Base-by-base conservation (phyloP, 768 basidiomycete genomes). In the Psilocybe cubensis region DNA sequence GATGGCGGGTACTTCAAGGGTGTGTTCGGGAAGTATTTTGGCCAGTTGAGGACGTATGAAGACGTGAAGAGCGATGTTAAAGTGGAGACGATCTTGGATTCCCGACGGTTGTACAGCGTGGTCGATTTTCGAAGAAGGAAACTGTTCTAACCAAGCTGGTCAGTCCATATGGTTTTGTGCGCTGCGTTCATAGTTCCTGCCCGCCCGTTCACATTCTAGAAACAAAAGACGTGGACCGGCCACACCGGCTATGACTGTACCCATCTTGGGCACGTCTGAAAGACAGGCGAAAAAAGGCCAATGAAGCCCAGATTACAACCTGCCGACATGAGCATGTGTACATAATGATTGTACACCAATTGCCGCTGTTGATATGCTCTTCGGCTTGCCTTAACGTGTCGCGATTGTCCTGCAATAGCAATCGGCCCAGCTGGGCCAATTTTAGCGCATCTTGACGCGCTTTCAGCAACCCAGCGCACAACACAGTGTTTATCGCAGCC, bases 31-130 rank as follows among this genome's bases (percentile, higher is more conserved):
- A 99, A 90, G 75, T 87, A 95, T 54, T 70, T 72, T 5, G 84
- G 60, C 97, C 97, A 99, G 63, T 90, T 79, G 58, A 91, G 89
- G 27, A 96, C 89, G 68, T 96, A 98, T 40, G 84, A 87, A 0
- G 96, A 89, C 1, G 97, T 97, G 76, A 97, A 98, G 46, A 89
- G 76, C 9, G 94, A 96, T 0, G 89, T 89, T 53, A 96, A 71
- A 0, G 88, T 87, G 23, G 92, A 88, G 9, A 92, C 74, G 59
- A 98, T 92, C 68, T 99, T 99, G 58, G 94, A 85, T 49, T 83
- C 76, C 7, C 97, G 84, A 27, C 97, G 85, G 64, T 92, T 94
- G 75, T 94, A 96, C 9, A 99, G 71, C 5, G 81, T 73, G 1
- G 92, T 86, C 3, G 83, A 80, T 62, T 83, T 88, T 54, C 86